Base-by-base conservation (phyloP, 2,329 filamentous ascomycete genomes). In the Colletotrichum destructivum region DNA sequence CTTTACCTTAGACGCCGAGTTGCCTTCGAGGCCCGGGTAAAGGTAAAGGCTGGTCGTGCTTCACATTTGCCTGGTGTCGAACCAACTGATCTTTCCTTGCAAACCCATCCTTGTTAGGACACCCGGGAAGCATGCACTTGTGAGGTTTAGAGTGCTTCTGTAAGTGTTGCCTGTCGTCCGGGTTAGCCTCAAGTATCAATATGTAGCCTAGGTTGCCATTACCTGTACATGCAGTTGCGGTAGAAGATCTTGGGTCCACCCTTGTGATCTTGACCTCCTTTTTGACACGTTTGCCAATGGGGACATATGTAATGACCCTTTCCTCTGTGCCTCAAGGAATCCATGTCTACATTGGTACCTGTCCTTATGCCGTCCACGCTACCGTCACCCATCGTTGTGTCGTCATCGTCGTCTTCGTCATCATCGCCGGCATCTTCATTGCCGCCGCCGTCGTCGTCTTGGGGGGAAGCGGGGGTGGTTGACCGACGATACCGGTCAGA, bases 141-240 rank as follows among this genome's bases (percentile, higher is more conserved):
- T 81, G 84, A 18, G 82, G 82, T 71, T 83, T 84, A 35, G 80
- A 78, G 71, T 84, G 82, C 57, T 84, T 84, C 75, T 84, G 83
- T 69, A 82, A 81, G 73, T 84, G 82, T 75, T 84, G 82, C 62
- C 82, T 84, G 73, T 69, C 18, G 16, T 38, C 18, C 12, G 11
- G 13, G 31, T 73, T 55, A 76, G 73, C 44, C 16, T 1, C 21
- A 42, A 21, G 12, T 16, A 21, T 51, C 52, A 16, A 44, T 40
- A 59, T 18, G 31, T 13, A 15, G 18, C 42, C 26, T 61, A 38
- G n/a, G 63, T 61, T 63, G 68, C 64, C 57, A 80, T 78, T 79
- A 76, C 83, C 84, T 66, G 81, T 82, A 66, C 82, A 84, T 74
- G 71, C 73, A 74, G 72, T 84, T 83, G 61, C 82, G 80, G 73